Evolutionary conservation across 164 flowering plant species (phyloP).

Genomic region (Piper longum): DNA sequence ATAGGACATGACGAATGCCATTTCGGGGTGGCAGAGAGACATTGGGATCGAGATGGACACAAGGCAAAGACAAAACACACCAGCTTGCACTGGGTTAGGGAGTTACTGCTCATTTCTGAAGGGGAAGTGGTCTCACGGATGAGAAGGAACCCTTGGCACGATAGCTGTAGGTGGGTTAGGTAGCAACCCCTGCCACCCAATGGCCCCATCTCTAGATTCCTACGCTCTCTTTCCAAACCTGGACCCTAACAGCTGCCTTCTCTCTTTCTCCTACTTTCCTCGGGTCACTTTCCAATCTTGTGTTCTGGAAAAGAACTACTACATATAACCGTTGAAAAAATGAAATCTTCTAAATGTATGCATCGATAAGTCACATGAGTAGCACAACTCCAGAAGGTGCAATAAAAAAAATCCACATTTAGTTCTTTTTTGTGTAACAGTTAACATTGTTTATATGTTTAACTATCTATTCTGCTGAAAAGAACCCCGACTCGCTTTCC

Average conservation of each 20-base stretch:
- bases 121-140: slow-evolving; percentile 5
- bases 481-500: neutral
- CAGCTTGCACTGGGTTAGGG: slow-evolving; percentile 10
- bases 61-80: slow-evolving; percentile 11
- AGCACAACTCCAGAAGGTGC: too few species aligned
- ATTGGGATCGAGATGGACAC: slow-evolving; percentile 9
- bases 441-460: neutral
- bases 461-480: neutral
- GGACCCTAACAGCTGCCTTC: neutral
- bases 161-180: slow-evolving; percentile 28
- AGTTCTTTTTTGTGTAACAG: neutral
- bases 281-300: neutral
- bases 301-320: neutral
- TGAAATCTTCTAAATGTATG: too few species aligned
- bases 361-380: too few species aligned
- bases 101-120: slow-evolving; percentile 5
- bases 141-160: slow-evolving; percentile 16
- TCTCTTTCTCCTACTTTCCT: slow-evolving; percentile 3
- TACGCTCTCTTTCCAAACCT: slow-evolving; percentile 1
- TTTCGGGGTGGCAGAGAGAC: slow-evolving; percentile 9
- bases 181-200: slow-evolving; percentile 19
- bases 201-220: slow-evolving; percentile 28
- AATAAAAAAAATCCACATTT: neutral
- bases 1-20: slow-evolving; percentile 7
- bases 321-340: too few species aligned